Conservation (phyloP, 208 protist genomes). For the Trypanosoma cruzi region DNA sequence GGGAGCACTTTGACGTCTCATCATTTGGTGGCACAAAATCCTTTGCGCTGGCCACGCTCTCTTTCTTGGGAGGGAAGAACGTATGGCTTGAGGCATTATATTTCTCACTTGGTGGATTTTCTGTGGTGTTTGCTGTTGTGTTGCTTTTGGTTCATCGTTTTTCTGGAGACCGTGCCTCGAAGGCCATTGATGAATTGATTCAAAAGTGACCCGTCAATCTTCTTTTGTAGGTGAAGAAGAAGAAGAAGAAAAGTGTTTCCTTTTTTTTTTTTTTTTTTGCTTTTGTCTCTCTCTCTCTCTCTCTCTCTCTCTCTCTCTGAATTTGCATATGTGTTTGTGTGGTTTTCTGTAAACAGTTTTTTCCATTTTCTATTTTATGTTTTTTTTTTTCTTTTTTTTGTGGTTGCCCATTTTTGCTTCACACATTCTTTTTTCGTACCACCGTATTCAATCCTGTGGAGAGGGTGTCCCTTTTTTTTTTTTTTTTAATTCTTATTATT, state of each 20-base stretch:
- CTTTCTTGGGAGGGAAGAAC: conserved; percentile 96
- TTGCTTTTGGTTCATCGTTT: conserved; percentile 62
- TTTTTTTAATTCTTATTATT: conserved; percentile 4
- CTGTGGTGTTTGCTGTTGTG: conserved; percentile 74
- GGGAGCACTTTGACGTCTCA: conserved; percentile 91
- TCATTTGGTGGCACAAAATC: conserved; percentile 95
- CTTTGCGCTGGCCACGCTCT: conserved; percentile 94
- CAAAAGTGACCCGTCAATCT: conserved; percentile 10
- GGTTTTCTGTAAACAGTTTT: background rate
- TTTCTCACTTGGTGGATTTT: conserved; percentile 88
- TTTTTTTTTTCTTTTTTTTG: background rate
- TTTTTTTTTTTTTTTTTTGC: background rate
- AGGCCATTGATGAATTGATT: conserved; percentile 33
- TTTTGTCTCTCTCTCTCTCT: background rate
- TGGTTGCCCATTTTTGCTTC: background rate
- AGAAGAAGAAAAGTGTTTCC: background rate
- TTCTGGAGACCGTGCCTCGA: conserved; percentile 41
- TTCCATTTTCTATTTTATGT: background rate
- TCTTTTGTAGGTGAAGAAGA: background rate
- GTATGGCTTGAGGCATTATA: conserved; percentile 94
- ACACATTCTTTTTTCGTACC: background rate
- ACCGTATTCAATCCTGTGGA: background rate
- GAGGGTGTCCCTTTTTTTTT: too few species aligned
- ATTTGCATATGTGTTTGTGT: too few species aligned
- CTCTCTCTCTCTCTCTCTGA: too few species aligned